phyloP scores from a whole-genome alignment of 164 flowering plant species.

The Cinnamomum micranthum region DNA sequence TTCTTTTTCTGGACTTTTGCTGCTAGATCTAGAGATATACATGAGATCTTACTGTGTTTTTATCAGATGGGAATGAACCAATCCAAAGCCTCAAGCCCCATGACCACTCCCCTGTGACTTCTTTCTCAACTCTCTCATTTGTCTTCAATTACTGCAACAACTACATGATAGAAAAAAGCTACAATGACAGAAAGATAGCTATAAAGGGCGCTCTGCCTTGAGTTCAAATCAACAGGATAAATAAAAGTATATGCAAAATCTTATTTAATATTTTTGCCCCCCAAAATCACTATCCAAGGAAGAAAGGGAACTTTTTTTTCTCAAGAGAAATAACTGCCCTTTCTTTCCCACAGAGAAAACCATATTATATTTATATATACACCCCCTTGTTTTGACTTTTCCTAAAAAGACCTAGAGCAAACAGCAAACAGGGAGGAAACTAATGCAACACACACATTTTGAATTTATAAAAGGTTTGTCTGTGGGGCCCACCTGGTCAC shows the following conservation, averaged over 20 bases:
- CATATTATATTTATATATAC: background rate
- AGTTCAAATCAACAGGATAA: constrained; percentile 39
- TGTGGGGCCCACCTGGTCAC: too few species aligned
- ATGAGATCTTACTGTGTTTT: constrained; percentile 18
- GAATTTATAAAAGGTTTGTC: too few species aligned
- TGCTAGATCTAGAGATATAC: constrained; percentile 28
- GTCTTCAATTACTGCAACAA: constrained; percentile 21
- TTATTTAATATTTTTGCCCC: background rate
- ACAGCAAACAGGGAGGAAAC: too few species aligned
- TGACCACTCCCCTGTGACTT: background rate
- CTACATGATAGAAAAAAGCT: constrained; percentile 28
- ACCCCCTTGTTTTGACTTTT: background rate
- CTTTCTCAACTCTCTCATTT: background rate
- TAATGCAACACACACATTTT: too few species aligned
- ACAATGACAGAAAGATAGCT: constrained; percentile 33
- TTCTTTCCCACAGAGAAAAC: background rate
- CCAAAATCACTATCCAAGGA: too few species aligned
- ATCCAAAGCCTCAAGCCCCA: constrained; percentile 23
- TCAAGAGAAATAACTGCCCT: background rate
- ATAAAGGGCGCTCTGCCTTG: constrained; percentile 36
- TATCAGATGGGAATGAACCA: constrained; percentile 19
- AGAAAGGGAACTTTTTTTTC: background rate
- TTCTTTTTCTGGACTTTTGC: background rate
- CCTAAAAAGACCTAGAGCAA: too few species aligned
- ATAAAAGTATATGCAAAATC: background rate